These are phyloP conservation scores for Hibiscus syriacus DNA, from an alignment of 345 rosid species.

Conservation along the genomic window DNA sequence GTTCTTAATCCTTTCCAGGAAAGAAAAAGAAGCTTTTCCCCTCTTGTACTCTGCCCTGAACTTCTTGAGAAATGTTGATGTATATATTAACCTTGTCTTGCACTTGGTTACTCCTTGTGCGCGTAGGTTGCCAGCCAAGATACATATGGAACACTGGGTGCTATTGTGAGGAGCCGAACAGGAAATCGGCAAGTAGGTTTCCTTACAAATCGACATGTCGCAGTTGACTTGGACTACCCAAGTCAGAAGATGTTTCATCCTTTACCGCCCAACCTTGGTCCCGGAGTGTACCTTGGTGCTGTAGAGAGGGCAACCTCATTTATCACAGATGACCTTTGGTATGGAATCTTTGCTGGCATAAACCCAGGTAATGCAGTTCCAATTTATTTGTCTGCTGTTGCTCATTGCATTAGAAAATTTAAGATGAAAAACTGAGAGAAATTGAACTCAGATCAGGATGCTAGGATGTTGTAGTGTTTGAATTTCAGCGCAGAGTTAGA, in stretches of 20 bases:
- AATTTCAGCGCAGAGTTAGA: background rate
- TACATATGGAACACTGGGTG: conserved; percentile 79
- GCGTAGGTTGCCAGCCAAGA: conserved; percentile 73
- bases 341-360: conserved; percentile 59
- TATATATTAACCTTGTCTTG: background rate
- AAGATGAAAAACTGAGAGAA: background rate
- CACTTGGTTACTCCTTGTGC: background rate
- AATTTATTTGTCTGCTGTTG: background rate
- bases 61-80: background rate
- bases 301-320: no score
- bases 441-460: background rate
- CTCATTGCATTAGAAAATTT: background rate
- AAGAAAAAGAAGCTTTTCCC: background rate
- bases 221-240: conserved; percentile 82
- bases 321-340: conserved; percentile 83
- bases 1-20: background rate
- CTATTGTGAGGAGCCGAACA: conserved; percentile 71
- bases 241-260: no score
- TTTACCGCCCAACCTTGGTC: no score
- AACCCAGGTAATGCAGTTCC: no score
- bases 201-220: conserved; percentile 76
- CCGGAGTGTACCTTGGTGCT: no score
- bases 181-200: conserved; percentile 66
- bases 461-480: background rate
- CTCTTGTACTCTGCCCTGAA: background rate